Base-by-base conservation (phyloP, 805 yeast genomes). In the Saccharomycopsis sp. region DNA sequence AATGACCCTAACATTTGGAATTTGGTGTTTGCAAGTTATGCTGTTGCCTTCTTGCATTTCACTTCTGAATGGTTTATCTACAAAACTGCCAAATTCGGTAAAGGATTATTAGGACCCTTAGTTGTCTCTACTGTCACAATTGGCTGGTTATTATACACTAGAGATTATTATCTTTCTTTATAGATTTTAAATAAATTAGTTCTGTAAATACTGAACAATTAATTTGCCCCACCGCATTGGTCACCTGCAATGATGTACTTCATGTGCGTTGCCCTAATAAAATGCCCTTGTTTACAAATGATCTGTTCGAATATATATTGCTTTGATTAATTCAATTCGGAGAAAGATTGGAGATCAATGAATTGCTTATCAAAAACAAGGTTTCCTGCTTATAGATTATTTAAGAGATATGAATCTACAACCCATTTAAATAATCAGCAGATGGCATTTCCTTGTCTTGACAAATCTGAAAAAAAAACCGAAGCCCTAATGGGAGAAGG, bases 41-140 rank as follows among this genome's bases (percentile, higher is more conserved):
- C 76, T 36, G 77, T 93, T 51, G 98, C 98, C 2, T 77, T 83
- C 38, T 67, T 73, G 53, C 98, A 93, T 66, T 93, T 93, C 56
- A 73, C 77, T 40, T 54, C 79, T 29, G 98, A 93, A 62, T 85
- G 95, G 87, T 63, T 86, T 38, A 63, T 80, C 28, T 93, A 69
- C 67, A 74, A 75, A 50, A 88, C 94, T 22, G 85, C 93, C 55
- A 81, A 76, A 61, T 72, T 87, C 23, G 96, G 93, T 46, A 83
- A 81, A 54, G 97, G 97, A 2, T 74, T 93, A 47, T 67, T 77
- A 41, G 97, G 97, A 3, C 98, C 98, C 8, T 71, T 88, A 56
- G 61, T 90, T 40, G 95, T 90, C 38, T 75, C 93, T 3, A 71
- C 85, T 8, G 66, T 79, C 26, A 75, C 83, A n/a, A 70, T 84